Percentiles rank a stretch among this genome's conserved stretches.
phyloP scores from a whole-genome alignment of 208 protist genomes.

The Leishmania major region DNA sequence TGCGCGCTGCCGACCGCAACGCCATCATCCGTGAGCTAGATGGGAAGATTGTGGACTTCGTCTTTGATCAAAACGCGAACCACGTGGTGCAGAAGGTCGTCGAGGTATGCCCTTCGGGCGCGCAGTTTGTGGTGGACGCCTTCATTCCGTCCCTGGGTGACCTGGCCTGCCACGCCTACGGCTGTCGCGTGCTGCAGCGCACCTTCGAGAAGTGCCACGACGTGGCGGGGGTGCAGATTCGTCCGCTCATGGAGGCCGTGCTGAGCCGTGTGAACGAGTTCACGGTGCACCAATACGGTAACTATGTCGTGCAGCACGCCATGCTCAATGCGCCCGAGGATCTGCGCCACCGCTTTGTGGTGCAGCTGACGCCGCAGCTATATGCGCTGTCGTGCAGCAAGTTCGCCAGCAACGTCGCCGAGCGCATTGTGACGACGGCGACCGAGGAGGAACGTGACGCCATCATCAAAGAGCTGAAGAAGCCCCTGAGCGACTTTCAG shows the following conservation, averaged over 20 bases:
- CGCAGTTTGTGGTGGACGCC: slow-evolving; percentile 94
- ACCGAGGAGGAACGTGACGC: slow-evolving; percentile 72
- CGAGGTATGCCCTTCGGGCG: slow-evolving; percentile 84
- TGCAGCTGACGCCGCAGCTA: slow-evolving; percentile 66
- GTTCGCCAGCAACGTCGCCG: slow-evolving; percentile 98
- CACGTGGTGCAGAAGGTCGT: slow-evolving; percentile 99
- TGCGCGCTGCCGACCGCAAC: slow-evolving; percentile 39
- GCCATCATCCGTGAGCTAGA: slow-evolving; percentile 90
- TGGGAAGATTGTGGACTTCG: slow-evolving; percentile 88
- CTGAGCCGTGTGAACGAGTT: slow-evolving; percentile 80
- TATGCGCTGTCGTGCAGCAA: slow-evolving; percentile 95
- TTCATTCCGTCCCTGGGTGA: slow-evolving; percentile 88
- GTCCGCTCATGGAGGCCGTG: slow-evolving; percentile 91
- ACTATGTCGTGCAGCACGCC: slow-evolving; percentile 99
- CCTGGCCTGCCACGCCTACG: slow-evolving; percentile 97
- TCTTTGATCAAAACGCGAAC: slow-evolving; percentile 99
- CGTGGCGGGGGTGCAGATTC: slow-evolving; percentile 50
- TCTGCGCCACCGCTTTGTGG: slow-evolving; percentile 81
- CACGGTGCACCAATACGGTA: slow-evolving; percentile 97
- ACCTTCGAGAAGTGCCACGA: slow-evolving; percentile 87
- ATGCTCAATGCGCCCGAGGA: slow-evolving; percentile 91
- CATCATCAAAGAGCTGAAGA: slow-evolving; percentile 76
- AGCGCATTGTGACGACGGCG: slow-evolving; percentile 93
- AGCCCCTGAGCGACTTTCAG: slow-evolving; percentile 46
- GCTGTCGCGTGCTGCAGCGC: slow-evolving; percentile 98